Evolutionary conservation across 2,329 filamentous ascomycete genomes (phyloP), one percentile per base, ranked within the genome.

Genomic region (Colletotrichum tanaceti): DNA sequence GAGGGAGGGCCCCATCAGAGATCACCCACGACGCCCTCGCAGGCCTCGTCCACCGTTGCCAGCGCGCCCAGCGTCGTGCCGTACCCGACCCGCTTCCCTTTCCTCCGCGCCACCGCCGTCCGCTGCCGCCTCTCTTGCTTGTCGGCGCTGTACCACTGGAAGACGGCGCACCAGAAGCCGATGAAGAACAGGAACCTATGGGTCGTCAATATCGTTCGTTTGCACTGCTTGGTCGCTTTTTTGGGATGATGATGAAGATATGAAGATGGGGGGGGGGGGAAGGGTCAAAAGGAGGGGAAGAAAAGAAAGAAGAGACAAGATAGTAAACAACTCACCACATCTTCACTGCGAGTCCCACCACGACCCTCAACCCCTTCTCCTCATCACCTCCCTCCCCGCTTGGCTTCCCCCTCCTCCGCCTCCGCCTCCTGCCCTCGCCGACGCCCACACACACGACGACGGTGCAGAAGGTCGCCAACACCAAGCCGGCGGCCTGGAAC

Each of bases 301-400:
- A 6, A 35, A 22, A 22, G 20, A 6, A 14, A 18, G 28, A 13
- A 1, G 20, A 43, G 35, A 35, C 13, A 22, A n/a, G 14, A 18
- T 28, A 35, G n/a, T n/a, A 7, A 38, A 44, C 13, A n/a, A 69
- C 66, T 61, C 39, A 69, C 66, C 66, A 67, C 63, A 62, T 67
- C 28, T n/a, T 39, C 9, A 55, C 59, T 20, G 49, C 28, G 38
- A 62, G 43, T 18, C 59, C 59, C 9, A 62, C 39, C 35, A 53
- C 43, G 24, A 57, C 18, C 24, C 55, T 38, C 0, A 58, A 50
- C 13, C 59, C 28, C 49, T 28, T 43, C 32, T 47, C 7, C 9
- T 32, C 49, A 16, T 53, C 49, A 28, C 35, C 49, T 5, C 49
- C 18, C 28, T 53, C 44, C 13, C 58, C 20, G n/a, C 13, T 39